These are phyloP conservation scores for Nicotiana noctiflora DNA, from an alignment of 257 asterid genomes.

Conservation along the genomic window DNA sequence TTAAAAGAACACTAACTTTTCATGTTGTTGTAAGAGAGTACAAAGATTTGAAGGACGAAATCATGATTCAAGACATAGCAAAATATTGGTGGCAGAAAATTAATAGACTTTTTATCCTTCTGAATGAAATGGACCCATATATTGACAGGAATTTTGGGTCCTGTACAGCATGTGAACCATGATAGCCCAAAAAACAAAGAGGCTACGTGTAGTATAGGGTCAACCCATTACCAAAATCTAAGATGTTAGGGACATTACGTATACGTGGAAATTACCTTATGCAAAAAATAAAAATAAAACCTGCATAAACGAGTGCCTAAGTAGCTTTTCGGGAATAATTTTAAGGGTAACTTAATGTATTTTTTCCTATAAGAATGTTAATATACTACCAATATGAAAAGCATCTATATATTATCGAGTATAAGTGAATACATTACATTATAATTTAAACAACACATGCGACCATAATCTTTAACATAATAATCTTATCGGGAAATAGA, in stretches of 20 bases:
- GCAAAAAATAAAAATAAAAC: background rate
- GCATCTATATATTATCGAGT: no score
- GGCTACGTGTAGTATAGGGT: background rate
- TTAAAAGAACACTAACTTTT: background rate
- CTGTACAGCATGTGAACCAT: background rate
- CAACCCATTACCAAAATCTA: background rate
- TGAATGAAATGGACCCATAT: background rate
- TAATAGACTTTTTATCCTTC: background rate
- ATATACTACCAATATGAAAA: no score
- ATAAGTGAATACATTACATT: background rate
- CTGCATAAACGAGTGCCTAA: no score
- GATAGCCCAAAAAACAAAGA: background rate
- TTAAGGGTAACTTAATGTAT: no score
- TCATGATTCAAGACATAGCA: background rate
- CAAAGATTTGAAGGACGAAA: background rate
- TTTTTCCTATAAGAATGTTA: no score
- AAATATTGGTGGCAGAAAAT: background rate
- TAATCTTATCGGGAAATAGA: background rate
- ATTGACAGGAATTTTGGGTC: background rate
- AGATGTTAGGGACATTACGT: background rate
- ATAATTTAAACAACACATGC: background rate
- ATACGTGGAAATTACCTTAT: background rate
- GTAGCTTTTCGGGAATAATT: no score
- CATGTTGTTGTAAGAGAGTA: background rate
- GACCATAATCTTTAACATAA: background rate